Conservation (phyloP, 208 protist genomes). For the Acanthamoeba castellanii region DNA sequence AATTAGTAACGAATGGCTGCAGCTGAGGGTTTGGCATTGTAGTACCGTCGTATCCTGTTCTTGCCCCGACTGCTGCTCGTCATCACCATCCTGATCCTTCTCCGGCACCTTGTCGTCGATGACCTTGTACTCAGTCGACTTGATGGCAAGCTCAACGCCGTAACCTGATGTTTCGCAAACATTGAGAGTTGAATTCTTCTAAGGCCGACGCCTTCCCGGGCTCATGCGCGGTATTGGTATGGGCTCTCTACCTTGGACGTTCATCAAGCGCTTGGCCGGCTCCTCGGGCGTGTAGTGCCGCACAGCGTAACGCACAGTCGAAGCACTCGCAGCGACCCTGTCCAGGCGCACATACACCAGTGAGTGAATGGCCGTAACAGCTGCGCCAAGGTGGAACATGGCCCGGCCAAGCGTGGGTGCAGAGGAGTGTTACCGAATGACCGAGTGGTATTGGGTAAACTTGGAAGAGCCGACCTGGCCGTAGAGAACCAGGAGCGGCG, state of each 20-base stretch:
- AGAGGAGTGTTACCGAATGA: neutral
- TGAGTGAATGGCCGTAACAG: neutral
- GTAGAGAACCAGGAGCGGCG: slow-evolving; percentile 26
- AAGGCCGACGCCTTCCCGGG: neutral
- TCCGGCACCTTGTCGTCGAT: slow-evolving; percentile 91
- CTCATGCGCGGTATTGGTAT: neutral
- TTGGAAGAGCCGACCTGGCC: neutral
- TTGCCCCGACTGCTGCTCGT: neutral
- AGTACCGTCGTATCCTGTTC: slow-evolving; percentile 13
- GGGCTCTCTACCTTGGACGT: neutral
- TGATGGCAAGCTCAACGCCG: slow-evolving; percentile 96
- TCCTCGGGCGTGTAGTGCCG: slow-evolving; percentile 23
- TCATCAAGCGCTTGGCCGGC: slow-evolving; percentile 21
- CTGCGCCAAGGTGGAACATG: too few relatives aligned
- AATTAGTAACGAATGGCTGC: neutral
- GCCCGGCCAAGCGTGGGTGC: neutral
- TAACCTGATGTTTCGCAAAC: slow-evolving; percentile 92
- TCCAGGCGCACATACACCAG: neutral
- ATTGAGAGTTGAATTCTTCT: neutral
- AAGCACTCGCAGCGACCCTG: slow-evolving; percentile 3
- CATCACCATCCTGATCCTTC: slow-evolving; percentile 35
- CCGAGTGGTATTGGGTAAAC: neutral
- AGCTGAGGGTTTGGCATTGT: neutral
- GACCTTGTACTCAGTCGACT: slow-evolving; percentile 98
- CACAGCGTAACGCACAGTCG: slow-evolving; percentile 2